Percentiles rank a stretch among this genome's conserved stretches.
Evolutionary conservation across 108 stramenopile species (phyloP).

Genomic region (Cylindrotheca closterium): DNA sequence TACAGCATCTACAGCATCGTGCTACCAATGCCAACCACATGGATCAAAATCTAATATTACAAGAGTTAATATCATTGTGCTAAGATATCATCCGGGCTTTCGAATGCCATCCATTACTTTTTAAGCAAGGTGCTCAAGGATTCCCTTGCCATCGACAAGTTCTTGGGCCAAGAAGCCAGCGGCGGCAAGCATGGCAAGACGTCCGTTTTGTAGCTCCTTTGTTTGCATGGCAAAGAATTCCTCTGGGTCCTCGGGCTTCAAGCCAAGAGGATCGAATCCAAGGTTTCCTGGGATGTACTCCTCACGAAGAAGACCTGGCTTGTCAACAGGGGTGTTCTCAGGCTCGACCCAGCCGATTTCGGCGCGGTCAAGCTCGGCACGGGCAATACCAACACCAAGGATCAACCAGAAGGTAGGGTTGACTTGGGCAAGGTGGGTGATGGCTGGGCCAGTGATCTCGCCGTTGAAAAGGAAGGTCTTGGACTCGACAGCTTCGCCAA

Average conservation of each 20-base stretch:
- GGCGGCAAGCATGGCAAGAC: conserved; percentile 79
- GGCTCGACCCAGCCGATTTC: conserved; percentile 70
- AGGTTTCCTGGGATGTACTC: conserved; percentile 81
- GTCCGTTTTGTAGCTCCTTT: conserved; percentile 89
- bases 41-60: no score
- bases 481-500: conserved; percentile 62
- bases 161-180: conserved; percentile 80
- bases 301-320: conserved; percentile 50
- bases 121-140: conserved; percentile 49
- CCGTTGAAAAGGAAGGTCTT: conserved; percentile 72
- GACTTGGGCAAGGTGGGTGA: conserved; percentile 46
- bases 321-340: conserved; percentile 45
- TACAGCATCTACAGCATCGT: no score
- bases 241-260: conserved; percentile 60
- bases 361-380: conserved; percentile 53
- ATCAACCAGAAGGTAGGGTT: conserved; percentile 52
- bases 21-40: no score
- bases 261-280: conserved; percentile 82
- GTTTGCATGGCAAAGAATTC: conserved; percentile 63
- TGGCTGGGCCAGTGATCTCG: conserved; percentile 44
- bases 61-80: no score
- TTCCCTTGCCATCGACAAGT: conserved; percentile 67
- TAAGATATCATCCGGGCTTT: no score
- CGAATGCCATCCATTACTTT: no score
- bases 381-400: conserved; percentile 58